Evolutionary conservation across 441 rosid species (phyloP).

Genomic region (Populus hybrid): DNA sequence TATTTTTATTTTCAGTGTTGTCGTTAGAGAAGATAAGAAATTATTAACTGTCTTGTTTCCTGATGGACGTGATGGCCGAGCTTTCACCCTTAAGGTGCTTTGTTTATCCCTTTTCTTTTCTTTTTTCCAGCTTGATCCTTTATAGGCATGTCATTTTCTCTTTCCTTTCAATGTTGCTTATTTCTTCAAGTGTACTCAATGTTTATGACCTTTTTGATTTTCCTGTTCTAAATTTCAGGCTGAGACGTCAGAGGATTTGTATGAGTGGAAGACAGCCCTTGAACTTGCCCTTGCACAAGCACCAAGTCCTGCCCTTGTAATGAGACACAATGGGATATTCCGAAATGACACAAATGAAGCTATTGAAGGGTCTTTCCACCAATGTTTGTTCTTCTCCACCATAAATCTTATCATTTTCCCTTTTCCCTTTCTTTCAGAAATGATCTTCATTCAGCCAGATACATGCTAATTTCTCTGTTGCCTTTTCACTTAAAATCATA

Average conservation of each 20-base stretch:
- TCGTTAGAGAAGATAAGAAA: slow-evolving; percentile 94
- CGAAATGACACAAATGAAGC: slow-evolving; percentile 67
- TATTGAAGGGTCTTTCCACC: slow-evolving; percentile 75
- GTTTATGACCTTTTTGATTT: slow-evolving; percentile 4
- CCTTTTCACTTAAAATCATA: background rate
- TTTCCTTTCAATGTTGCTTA: background rate
- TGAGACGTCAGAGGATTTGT: slow-evolving; percentile 91
- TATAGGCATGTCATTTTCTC: background rate
- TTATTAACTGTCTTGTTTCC: slow-evolving; percentile 94
- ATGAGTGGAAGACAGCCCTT: slow-evolving; percentile 91
- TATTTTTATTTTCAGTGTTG: slow-evolving; percentile 63
- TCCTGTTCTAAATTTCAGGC: slow-evolving; percentile 51
- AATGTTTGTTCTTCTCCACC: slow-evolving; percentile 45
- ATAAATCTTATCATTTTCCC: background rate
- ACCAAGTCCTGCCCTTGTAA: slow-evolving; percentile 94
- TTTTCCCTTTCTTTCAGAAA: background rate
- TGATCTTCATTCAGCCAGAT: slow-evolving; percentile 4
- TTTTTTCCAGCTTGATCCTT: background rate
- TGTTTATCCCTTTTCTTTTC: slow-evolving; percentile 11
- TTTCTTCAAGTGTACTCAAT: slow-evolving; percentile 1
- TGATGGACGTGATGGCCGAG: slow-evolving; percentile 99
- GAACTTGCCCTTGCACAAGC: slow-evolving; percentile 94
- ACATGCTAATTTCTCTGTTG: slow-evolving; percentile 6
- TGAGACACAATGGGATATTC: slow-evolving; percentile 95
- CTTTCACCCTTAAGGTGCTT: slow-evolving; percentile 95